Conservation (phyloP, 192 early-diverging fungal genomes). For the Backusella luteola region DNA sequence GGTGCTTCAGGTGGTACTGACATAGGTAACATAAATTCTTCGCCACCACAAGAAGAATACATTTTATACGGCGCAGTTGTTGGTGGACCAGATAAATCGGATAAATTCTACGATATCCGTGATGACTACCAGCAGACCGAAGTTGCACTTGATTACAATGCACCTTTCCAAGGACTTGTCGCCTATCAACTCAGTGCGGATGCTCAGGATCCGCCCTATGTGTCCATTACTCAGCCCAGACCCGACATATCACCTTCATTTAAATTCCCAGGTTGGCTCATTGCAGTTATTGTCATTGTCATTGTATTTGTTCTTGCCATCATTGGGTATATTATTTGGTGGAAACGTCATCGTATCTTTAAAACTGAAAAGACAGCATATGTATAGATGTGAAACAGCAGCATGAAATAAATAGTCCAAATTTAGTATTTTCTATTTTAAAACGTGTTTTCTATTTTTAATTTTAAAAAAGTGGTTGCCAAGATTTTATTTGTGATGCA, state of each 20-base stretch:
- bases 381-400: not conserved
- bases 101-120: slow-evolving; percentile 49
- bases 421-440: slow-evolving; percentile 2
- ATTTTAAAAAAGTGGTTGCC: not conserved
- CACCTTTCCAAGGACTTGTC: slow-evolving; percentile 49
- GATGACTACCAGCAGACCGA: slow-evolving; percentile 49
- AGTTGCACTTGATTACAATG: slow-evolving; percentile 57
- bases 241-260: slow-evolving; percentile 36
- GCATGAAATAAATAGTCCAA: not conserved
- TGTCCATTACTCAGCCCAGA: slow-evolving; percentile 42
- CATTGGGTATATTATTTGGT: slow-evolving; percentile 7
- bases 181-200: slow-evolving; percentile 49
- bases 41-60: slow-evolving; percentile 36
- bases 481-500: not conserved
- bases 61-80: slow-evolving; percentile 57
- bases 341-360: slow-evolving; percentile 14
- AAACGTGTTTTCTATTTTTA: slow-evolving; percentile 7
- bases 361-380: not conserved
- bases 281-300: slow-evolving; percentile 48
- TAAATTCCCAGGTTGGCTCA: slow-evolving; percentile 42
- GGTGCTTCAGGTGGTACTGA: slow-evolving; percentile 52
- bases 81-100: slow-evolving; percentile 56
- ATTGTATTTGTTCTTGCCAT: slow-evolving; percentile 37
- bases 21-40: slow-evolving; percentile 34
- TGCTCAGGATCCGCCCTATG: slow-evolving; percentile 47